Conservation (phyloP, 1,284 basidiomycete species). For the Heterobasidion occidentale region DNA sequence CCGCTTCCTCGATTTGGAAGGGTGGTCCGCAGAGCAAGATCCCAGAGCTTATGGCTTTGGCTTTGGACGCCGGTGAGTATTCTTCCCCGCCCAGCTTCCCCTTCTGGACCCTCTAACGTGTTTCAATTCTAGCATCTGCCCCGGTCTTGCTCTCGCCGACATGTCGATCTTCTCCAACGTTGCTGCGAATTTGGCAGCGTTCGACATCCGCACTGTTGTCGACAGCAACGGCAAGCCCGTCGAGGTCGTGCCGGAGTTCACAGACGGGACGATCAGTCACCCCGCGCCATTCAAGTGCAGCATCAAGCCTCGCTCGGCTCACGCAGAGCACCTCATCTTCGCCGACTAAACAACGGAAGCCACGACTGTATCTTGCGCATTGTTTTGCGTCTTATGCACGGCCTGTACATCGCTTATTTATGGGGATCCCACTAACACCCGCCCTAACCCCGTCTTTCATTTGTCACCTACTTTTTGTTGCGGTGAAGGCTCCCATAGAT, state of each 20-base stretch:
- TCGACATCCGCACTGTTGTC: constrained; percentile 15
- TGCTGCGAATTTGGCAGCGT: constrained; percentile 15
- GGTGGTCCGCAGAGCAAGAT: not conserved
- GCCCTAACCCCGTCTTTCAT: no score
- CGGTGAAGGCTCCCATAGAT: no score
- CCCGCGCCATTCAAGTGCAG: constrained; percentile 53
- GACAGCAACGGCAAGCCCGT: constrained; percentile 13
- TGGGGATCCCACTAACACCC: no score
- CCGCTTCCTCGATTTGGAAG: constrained; percentile 1
- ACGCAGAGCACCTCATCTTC: constrained; percentile 40
- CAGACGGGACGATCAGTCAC: constrained; percentile 27
- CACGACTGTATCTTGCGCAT: no score
- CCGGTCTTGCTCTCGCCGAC: constrained; percentile 18
- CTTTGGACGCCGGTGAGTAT: constrained; percentile 3
- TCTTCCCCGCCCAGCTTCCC: not conserved
- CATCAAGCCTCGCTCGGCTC: constrained; percentile 50
- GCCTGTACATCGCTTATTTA: no score
- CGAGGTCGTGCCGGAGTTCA: constrained; percentile 8
- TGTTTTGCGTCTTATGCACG: no score
- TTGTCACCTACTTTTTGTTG: no score
- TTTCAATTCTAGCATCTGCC: constrained; percentile 3
- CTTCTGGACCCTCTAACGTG: not conserved
- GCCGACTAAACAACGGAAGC: not conserved
- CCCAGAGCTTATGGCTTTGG: not conserved
- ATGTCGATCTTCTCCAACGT: constrained; percentile 15